phyloP scores from a whole-genome alignment of 2,329 filamentous ascomycete species.

The Penicillium rolfsii region DNA sequence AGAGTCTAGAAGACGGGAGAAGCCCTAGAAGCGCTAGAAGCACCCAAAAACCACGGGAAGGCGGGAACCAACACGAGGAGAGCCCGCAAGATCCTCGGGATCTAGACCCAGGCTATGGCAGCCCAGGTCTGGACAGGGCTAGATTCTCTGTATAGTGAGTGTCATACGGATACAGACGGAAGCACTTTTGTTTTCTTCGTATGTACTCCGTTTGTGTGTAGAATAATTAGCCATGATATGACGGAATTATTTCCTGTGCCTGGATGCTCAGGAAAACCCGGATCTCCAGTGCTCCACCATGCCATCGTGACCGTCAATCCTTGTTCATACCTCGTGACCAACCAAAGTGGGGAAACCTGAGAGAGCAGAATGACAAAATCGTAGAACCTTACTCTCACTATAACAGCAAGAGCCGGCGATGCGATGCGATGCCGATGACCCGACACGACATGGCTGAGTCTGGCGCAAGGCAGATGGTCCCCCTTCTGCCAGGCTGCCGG shows the following conservation, averaged over 20 bases:
- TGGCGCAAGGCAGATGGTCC: neutral
- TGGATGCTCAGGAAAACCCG: neutral
- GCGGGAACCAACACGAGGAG: neutral
- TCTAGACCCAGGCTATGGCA: conserved; percentile 14
- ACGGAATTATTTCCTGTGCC: neutral
- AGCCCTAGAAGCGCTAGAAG: conserved; percentile 3
- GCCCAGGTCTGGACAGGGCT: neutral
- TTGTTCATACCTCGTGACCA: conserved; percentile 9
- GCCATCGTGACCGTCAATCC: neutral
- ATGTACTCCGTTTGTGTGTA: no score
- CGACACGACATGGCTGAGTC: neutral
- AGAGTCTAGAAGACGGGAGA: neutral
- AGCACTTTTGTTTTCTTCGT: neutral
- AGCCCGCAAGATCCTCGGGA: conserved; percentile 5
- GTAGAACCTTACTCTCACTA: conserved; percentile 20
- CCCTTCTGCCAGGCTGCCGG: no score
- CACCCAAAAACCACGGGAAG: conserved; percentile 8
- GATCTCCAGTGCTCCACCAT: neutral
- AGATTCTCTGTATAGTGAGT: neutral
- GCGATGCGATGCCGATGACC: neutral
- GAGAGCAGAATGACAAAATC: neutral
- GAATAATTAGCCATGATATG: neutral
- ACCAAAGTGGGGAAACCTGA: neutral
- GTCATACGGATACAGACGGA: neutral
- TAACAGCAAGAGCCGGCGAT: conserved; percentile 10